Base-by-base conservation (phyloP, 176 grass and related monocot genomes). In the Carex kokanica region DNA sequence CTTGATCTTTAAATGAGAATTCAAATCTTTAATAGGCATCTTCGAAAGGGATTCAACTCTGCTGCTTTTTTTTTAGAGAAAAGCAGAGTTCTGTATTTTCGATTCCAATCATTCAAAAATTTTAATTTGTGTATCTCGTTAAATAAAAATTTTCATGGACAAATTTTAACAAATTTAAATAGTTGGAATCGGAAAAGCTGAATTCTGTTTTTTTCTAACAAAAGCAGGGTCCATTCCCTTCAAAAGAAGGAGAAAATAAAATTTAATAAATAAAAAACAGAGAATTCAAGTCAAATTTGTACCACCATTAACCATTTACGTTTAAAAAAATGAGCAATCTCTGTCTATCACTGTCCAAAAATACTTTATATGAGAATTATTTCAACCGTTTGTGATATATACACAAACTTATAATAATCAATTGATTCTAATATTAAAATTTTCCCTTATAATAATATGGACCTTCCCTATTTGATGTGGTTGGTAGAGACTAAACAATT, bases 341-440 rank as follows among this genome's bases (percentile, higher is more conserved):
- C 70, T 74, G 1, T 49, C 41, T 2, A 51, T 74, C 21, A 2
- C 11, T 74, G 8, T 52, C 41, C 21, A 24, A 14, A 14, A 3
- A 45, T 72, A 74, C 11, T 74, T 52, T 73, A 74, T 25, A 51
- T 13, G 36, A 72, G 18, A 47, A 72, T 74, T 71, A 52, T 52
- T 52, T 74, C 20, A 74, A 21, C n/a, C 11, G 27, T 74, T 49
- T 74, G 9, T 74, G 43, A 74, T 52, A 74, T 5, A 20, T 74
- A 52, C 41, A 74, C 40, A 27, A 51, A 4, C 43, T 74, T 74
- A 74, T 74, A 27, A 51, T 51, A 74, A 52, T 71, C 10, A 74
- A 24, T 27, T 52, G 3, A 25, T 14, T 49, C 0, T 21, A 71
- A 43, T 43, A 71, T 27, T 25, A 38, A 36, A 61, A 24, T 3